phyloP scores from a whole-genome alignment of 129 eudicot genomes.

The Tanacetum coccineum region DNA sequence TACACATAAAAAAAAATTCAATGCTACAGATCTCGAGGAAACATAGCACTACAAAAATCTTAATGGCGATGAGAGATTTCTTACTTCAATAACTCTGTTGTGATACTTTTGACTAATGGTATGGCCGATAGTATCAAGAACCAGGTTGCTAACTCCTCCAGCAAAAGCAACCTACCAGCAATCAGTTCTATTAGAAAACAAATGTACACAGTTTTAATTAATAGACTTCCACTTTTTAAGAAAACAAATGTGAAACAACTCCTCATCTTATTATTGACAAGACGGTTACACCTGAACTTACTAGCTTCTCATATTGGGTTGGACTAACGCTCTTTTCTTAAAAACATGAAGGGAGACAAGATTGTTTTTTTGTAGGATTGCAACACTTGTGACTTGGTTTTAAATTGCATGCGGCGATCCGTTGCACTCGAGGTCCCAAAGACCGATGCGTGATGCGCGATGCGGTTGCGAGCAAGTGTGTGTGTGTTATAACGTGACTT shows the following conservation, averaged over 20 bases:
- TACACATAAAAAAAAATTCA: constrained; percentile 24
- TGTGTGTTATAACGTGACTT: no score
- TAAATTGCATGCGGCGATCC: no score
- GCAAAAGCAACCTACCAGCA: constrained; percentile 54
- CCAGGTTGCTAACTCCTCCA: constrained; percentile 76
- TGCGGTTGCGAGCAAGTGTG: no score
- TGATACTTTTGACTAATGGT: constrained; percentile 83
- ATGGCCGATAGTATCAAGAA: constrained; percentile 94
- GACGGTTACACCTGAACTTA: background rate
- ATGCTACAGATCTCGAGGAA: background rate
- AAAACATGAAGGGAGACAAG: no score
- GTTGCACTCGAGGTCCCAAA: no score
- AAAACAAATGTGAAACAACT: constrained; percentile 9
- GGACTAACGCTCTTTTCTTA: background rate
- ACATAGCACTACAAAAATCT: background rate
- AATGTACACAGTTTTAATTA: no score
- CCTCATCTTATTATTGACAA: background rate
- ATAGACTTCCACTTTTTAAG: background rate
- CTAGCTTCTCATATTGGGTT: constrained; percentile 3
- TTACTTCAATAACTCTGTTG: constrained; percentile 87
- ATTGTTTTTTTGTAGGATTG: no score
- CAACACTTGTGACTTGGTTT: no score
- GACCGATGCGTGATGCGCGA: no score
- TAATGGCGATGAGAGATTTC: constrained; percentile 12
- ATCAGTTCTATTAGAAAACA: constrained; percentile 25